Base-by-base conservation (phyloP, 73 alveolate species). In the Paramecium tetraurelia region DNA sequence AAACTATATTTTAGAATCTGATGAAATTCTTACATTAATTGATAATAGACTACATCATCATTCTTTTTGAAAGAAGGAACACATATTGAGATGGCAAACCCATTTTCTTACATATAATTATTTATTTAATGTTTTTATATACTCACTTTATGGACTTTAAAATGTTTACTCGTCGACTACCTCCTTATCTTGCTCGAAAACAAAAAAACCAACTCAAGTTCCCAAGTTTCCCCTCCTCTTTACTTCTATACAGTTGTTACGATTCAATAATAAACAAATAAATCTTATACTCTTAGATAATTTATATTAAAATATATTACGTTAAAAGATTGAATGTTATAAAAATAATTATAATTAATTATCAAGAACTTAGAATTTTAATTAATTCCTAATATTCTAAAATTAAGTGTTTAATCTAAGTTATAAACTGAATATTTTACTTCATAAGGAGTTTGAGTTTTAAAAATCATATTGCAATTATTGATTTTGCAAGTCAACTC, bases 61-160 rank as follows among this genome's bases (percentile, higher is more conserved):
- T 63, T 63, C 84, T 63, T 63, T 63, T 27, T 63, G 84, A 31
- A 63, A 12, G 41, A 33, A 27, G 84, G 84, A 33, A 63, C 84
- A 63, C 84, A 63, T 27, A 63, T 63, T 63, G 84, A 63, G 31
- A 63, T 63, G 27, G 46, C 53, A 63, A 63, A 33, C 84, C 24
- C 84, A 63, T 63, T 63, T 63, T 63, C 84, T 63, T 63, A 63
- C 84, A 63, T 63, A 63, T 63, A 63, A 63, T 63, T 63, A 63
- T 63, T 63, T 63, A 63, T 63, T 63, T 63, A 63, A 63, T 63
- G 84, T 63, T 63, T 63, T 31, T 63, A 63, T 63, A 31, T 63
- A 22, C 84, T 63, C 84, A 63, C 84, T 31, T 12, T 63, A 7
- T 2, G 22, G 9, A 63, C 46, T 31, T 31, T 63, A 63, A 12